A percentile compares a stretch with the other conserved stretches of the same genome.
Conservation (phyloP, 352 stramenopile genomes). For the Globisporangium rhizosaccharum region DNA sequence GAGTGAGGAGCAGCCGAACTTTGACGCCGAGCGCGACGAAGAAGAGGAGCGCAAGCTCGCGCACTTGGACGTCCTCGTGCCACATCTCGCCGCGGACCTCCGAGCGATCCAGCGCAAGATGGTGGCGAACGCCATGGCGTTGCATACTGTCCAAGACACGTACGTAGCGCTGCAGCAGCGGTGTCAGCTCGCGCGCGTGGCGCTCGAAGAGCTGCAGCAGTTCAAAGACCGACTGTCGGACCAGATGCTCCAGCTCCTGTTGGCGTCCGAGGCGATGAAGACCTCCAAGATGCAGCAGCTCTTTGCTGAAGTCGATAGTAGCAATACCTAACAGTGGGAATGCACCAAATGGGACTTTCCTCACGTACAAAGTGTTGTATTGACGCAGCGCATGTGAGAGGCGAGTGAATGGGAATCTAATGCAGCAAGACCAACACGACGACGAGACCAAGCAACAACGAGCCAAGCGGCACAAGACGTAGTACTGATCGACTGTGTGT, state of each 20-base stretch:
- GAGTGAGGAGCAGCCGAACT: constrained; percentile 16
- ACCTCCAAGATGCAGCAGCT: constrained; percentile 71
- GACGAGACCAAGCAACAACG: constrained; percentile 24
- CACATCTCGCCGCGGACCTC: constrained; percentile 40
- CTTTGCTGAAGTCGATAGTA: constrained; percentile 53
- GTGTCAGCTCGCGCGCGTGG: constrained; percentile 52
- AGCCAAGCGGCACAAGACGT: constrained; percentile 3
- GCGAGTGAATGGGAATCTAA: constrained; percentile 19
- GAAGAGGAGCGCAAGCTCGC: constrained; percentile 43
- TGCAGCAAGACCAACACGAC: too few species aligned
- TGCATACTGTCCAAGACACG: constrained; percentile 29
- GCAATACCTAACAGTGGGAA: background rate
- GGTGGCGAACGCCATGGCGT: constrained; percentile 32
- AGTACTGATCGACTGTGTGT: background rate
- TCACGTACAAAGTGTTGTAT: constrained; percentile 3
- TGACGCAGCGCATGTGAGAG: background rate
- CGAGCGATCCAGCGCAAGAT: constrained; percentile 43
- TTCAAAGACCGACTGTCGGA: constrained; percentile 75
- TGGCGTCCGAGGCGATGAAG: constrained; percentile 59
- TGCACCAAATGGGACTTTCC: background rate
- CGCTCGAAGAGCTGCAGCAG: constrained; percentile 61
- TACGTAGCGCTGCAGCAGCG: constrained; percentile 33
- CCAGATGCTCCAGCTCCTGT: constrained; percentile 73
- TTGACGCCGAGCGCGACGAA: constrained; percentile 26
- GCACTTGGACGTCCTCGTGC: constrained; percentile 65